Evolutionary conservation across 148 eudicot species (phyloP).

Genomic region (Vaccinium macrocarpon): DNA sequence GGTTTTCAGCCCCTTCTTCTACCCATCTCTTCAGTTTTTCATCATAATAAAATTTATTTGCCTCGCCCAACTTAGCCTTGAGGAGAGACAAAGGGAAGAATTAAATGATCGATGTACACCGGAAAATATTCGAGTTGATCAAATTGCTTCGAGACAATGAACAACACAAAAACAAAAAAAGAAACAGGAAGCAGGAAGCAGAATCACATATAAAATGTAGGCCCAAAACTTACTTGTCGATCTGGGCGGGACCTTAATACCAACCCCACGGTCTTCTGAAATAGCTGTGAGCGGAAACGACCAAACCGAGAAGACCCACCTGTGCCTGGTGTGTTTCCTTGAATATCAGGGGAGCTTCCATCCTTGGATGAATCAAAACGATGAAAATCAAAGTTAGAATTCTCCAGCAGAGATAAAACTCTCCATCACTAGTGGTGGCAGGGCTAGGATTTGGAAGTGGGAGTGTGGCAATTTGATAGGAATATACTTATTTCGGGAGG

Average conservation of each 20-base stretch:
- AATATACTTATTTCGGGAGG: no score
- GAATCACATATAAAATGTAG: not conserved
- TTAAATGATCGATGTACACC: not conserved
- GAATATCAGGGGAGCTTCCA: conserved; percentile 34
- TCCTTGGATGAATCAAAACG: conserved; percentile 49
- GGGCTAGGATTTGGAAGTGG: no score
- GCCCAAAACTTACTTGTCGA: conserved; percentile 45
- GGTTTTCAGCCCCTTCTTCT: conserved; percentile 71
- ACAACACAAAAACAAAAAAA: not conserved
- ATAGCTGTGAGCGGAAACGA: conserved; percentile 67
- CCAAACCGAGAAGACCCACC: conserved; percentile 55
- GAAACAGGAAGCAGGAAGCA: not conserved
- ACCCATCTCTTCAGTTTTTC: conserved; percentile 70
- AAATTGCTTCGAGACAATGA: not conserved
- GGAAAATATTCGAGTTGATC: not conserved
- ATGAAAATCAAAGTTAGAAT: conserved; percentile 5
- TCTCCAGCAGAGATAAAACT: not conserved
- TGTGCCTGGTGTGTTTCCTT: conserved; percentile 42
- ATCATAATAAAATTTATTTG: conserved; percentile 68
- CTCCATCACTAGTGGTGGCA: not conserved
- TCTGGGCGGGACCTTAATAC: conserved; percentile 54
- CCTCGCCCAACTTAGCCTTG: conserved; percentile 76
- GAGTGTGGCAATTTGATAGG: no score
- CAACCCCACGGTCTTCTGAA: conserved; percentile 66
- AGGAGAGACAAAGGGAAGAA: conserved; percentile 10